Conservation (phyloP, 1,284 basidiomycete genomes). For the Irpex rosettiformis region DNA sequence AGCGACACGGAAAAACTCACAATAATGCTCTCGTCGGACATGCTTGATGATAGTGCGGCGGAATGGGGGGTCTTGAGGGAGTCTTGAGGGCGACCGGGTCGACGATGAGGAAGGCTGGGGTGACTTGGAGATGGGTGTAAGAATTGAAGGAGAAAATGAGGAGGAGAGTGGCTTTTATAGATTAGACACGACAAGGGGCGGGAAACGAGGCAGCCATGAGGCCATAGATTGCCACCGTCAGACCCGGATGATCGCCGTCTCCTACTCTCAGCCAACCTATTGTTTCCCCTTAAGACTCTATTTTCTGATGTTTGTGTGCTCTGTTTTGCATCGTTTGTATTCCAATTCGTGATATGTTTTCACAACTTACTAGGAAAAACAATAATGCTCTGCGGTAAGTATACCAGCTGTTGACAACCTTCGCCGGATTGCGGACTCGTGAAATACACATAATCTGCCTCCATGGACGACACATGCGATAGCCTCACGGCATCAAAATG, state of each 20-base stretch:
- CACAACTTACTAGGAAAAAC: no score
- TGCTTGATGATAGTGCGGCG: slow-evolving; percentile 12
- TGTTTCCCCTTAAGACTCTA: slow-evolving; percentile 9
- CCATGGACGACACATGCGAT: background rate
- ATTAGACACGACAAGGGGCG: slow-evolving; percentile 30
- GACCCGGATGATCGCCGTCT: slow-evolving; percentile 10
- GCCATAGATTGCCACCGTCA: slow-evolving; percentile 24
- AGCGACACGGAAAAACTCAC: slow-evolving; percentile 7
- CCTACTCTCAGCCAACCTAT: slow-evolving; percentile 11
- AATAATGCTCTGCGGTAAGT: background rate
- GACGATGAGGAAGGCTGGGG: slow-evolving; percentile 18
- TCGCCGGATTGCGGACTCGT: background rate
- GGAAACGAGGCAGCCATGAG: slow-evolving; percentile 43
- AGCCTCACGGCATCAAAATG: background rate
- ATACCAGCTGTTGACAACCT: background rate
- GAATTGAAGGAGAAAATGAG: slow-evolving; percentile 17
- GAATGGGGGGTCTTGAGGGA: slow-evolving; percentile 12
- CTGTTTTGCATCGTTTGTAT: background rate
- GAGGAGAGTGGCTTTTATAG: slow-evolving; percentile 40
- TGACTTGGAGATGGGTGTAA: slow-evolving; percentile 7
- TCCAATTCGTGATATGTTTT: no score
- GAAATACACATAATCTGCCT: background rate
- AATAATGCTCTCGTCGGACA: slow-evolving; percentile 16
- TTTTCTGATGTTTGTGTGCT: background rate
- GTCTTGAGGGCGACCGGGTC: slow-evolving; percentile 9